Percentiles rank a stretch among this genome's conserved stretches.
phyloP scores from a whole-genome alignment of 176 grass and related monocot genomes.

The Aegilops speltoides region DNA sequence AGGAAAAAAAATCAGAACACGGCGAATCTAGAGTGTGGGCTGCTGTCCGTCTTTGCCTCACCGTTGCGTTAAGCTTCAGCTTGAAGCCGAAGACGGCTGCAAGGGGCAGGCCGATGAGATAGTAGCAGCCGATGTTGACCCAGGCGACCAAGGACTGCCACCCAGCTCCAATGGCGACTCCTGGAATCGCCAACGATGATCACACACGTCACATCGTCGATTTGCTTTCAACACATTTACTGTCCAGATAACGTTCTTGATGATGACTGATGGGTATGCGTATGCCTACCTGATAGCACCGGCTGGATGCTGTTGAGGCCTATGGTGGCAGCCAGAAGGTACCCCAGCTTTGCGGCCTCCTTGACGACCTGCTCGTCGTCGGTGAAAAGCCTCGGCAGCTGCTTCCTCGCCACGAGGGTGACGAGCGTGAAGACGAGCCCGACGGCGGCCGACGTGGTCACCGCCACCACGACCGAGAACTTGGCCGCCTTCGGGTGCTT shows the following conservation, averaged over 20 bases:
- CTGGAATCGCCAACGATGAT: neutral
- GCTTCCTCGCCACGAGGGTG: slow-evolving; percentile 38
- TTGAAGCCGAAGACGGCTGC: slow-evolving; percentile 64
- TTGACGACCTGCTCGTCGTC: slow-evolving; percentile 26
- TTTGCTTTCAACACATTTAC: neutral
- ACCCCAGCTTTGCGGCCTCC: slow-evolving; percentile 55
- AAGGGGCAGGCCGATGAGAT: slow-evolving; percentile 58
- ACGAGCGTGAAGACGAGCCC: slow-evolving; percentile 49
- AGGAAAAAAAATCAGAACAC: neutral
- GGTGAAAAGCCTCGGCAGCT: slow-evolving; percentile 54
- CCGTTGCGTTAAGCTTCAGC: slow-evolving; percentile 43
- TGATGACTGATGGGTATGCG: neutral
- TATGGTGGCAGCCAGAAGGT: slow-evolving; percentile 59
- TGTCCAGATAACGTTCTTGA: neutral
- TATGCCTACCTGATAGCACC: slow-evolving; percentile 54
- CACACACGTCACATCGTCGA: neutral
- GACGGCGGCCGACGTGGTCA: slow-evolving; percentile 42
- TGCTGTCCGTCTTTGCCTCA: neutral
- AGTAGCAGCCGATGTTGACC: slow-evolving; percentile 67
- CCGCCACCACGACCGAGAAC: slow-evolving; percentile 52
- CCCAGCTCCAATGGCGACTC: slow-evolving; percentile 73
- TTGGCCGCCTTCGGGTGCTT: slow-evolving; percentile 61
- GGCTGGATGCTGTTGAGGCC: slow-evolving; percentile 80
- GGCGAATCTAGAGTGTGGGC: neutral
- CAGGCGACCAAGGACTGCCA: slow-evolving; percentile 72